Evolutionary conservation across 306 rosid genomes (phyloP).

Genomic region (Vachellia collinsii): DNA sequence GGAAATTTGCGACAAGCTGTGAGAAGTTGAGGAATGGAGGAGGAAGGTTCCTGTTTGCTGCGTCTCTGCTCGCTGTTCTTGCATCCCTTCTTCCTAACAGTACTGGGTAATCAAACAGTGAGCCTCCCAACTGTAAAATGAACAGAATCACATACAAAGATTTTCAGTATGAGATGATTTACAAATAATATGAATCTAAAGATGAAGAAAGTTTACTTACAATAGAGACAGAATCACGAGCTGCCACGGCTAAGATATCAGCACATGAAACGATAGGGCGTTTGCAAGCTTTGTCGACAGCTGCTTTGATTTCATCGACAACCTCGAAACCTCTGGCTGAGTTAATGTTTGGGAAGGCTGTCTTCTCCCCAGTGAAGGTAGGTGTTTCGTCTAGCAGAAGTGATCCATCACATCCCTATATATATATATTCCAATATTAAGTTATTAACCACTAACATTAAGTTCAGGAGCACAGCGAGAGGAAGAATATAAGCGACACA

Average conservation of each 20-base stretch:
- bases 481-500: background rate
- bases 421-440: no score
- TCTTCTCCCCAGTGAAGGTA: slow-evolving; percentile 61
- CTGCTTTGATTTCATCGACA: slow-evolving; percentile 42
- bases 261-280: slow-evolving; percentile 50
- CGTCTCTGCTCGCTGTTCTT: slow-evolving; percentile 43
- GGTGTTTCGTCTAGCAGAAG: slow-evolving; percentile 54
- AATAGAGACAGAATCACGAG: slow-evolving; percentile 52
- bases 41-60: slow-evolving; percentile 43
- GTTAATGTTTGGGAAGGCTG: slow-evolving; percentile 46
- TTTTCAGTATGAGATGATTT: background rate
- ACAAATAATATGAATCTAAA: no score
- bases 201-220: slow-evolving; percentile 29
- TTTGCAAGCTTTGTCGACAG: slow-evolving; percentile 40
- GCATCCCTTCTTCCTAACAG: slow-evolving; percentile 54
- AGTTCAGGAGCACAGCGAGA: background rate
- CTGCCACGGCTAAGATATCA: slow-evolving; percentile 51
- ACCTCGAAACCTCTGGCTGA: slow-evolving; percentile 46
- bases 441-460: no score
- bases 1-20: slow-evolving; percentile 39
- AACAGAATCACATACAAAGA: background rate
- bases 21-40: slow-evolving; percentile 34
- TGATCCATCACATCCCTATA: slow-evolving; percentile 74
- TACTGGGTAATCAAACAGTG: slow-evolving; percentile 34
- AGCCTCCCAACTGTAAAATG: slow-evolving; percentile 47